Base-by-base conservation (phyloP, 2,329 filamentous ascomycete genomes). In the Penicillium sp. region DNA sequence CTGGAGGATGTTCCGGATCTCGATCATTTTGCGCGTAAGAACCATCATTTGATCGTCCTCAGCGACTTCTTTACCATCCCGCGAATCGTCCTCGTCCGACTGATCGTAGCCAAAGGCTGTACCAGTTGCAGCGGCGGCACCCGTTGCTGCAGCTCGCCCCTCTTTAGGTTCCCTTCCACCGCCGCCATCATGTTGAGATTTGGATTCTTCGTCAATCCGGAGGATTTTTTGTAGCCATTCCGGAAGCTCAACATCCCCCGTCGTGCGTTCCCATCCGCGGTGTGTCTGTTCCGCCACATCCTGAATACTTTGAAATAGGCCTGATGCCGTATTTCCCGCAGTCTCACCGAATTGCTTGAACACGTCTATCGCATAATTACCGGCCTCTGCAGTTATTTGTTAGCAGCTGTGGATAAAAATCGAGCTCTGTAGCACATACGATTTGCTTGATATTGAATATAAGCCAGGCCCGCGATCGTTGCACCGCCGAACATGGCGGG, bases 21-120 rank as follows among this genome's bases (percentile, higher is more conserved):
- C 94, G 66, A 99, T 99, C 94, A 99, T 99, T 76, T 97, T 97
- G 76, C 94, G 92, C 2, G 95, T 99, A 66, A 99, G 78, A 61
- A 96, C 81, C 94, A 99, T 99, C 92, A 99, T 99, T 73, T 99
- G 94, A 69, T 99, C 94, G 65, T 99, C 94, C 64, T 85, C 85
- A 16, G 90, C 89, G 44, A 81, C 79, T 65, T 88, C 84, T 50
- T 87, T 83, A 18, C 76, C 78, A 8, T 79, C 76, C 49, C 85
- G 79, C 13, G 28, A 11, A 31, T 92, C 84, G 31, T 88, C 84
- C 35, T 82, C 79, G 3, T 78, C 74, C 2, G 84, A 82, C 51
- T 86, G 79, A 20, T 90, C 85, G 63, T 92, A 87, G 33, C 87
- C 90, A 68, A 95, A 90, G 0, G 89, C 90, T 14, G 87, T 83